Evolutionary conservation across 257 asterid genomes (phyloP).

Genomic region (Salvia hispanica): DNA sequence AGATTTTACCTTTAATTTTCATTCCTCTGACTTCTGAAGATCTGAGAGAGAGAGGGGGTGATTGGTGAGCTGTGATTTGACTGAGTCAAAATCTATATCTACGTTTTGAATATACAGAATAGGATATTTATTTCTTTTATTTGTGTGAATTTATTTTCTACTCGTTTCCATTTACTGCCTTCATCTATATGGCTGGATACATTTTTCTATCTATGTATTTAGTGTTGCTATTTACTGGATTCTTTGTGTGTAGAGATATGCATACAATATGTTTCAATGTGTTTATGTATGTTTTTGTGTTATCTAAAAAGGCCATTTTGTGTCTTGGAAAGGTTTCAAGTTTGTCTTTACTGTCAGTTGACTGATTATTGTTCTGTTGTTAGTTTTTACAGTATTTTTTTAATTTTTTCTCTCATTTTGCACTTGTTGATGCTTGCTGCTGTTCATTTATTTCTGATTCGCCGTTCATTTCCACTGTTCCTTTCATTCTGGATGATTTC

Average conservation of each 20-base stretch:
- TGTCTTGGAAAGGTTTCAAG: constrained; percentile 36
- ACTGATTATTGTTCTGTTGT: constrained; percentile 31
- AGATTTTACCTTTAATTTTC: too few relatives aligned
- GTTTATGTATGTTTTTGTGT: neutral
- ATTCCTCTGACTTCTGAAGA: constrained; percentile 51
- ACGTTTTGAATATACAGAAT: constrained; percentile 15
- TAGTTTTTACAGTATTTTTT: constrained; percentile 18
- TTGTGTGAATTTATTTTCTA: constrained; percentile 27
- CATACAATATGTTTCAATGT: too few relatives aligned
- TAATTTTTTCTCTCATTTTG: neutral
- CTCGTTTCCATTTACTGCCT: constrained; percentile 30
- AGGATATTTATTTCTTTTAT: constrained; percentile 25
- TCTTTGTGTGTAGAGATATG: constrained; percentile 21
- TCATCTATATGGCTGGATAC: neutral
- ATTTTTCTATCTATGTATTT: constrained; percentile 35
- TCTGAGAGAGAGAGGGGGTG: constrained; percentile 35
- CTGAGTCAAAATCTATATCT: constrained; percentile 46
- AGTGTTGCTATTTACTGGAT: constrained; percentile 28
- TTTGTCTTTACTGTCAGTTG: constrained; percentile 44
- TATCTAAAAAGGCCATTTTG: constrained; percentile 27
- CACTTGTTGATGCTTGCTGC: constrained; percentile 13
- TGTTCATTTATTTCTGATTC: constrained; percentile 34
- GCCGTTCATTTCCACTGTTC: constrained; percentile 32
- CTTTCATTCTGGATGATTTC: constrained; percentile 27
- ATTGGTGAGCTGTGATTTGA: constrained; percentile 50